These are phyloP conservation scores for Fraxinus albicans DNA, from an alignment of 305 asterid genomes.

Conservation along the genomic window DNA sequence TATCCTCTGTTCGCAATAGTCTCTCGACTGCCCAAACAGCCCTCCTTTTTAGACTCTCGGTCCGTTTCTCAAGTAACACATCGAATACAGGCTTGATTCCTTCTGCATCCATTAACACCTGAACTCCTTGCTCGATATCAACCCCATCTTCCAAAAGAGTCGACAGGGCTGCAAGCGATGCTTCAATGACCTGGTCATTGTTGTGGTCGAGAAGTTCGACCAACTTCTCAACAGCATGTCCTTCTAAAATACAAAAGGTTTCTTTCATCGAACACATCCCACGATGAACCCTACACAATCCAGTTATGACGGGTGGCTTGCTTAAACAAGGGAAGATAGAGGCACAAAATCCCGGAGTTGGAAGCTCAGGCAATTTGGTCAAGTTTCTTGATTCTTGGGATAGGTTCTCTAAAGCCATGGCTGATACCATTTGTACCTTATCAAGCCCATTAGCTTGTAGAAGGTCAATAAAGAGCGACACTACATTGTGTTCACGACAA, in stretches of 20 bases:
- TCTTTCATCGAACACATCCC: slow-evolving; percentile 77
- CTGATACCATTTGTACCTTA: slow-evolving; percentile 86
- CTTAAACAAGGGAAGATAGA: slow-evolving; percentile 72
- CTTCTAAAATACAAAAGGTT: slow-evolving; percentile 79
- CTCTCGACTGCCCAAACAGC: slow-evolving; percentile 95
- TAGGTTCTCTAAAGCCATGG: slow-evolving; percentile 84
- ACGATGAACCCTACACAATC: slow-evolving; percentile 67
- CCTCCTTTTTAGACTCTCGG: slow-evolving; percentile 64
- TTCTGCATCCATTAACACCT: slow-evolving; percentile 61
- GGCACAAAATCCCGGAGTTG: slow-evolving; percentile 55
- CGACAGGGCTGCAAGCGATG: slow-evolving; percentile 87
- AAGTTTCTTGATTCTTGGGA: slow-evolving; percentile 71
- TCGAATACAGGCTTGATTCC: slow-evolving; percentile 75
- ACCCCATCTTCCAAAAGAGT: slow-evolving; percentile 85
- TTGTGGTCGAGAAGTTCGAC: slow-evolving; percentile 85
- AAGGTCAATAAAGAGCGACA: slow-evolving; percentile 69
- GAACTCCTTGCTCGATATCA: slow-evolving; percentile 69
- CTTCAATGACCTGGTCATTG: slow-evolving; percentile 81
- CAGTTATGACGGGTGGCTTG: slow-evolving; percentile 59
- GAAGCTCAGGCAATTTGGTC: slow-evolving; percentile 61
- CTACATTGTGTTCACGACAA: slow-evolving; percentile 61
- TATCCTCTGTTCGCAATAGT: slow-evolving; percentile 60
- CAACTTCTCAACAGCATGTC: slow-evolving; percentile 75
- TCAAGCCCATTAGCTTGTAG: slow-evolving; percentile 80
- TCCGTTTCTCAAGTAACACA: slow-evolving; percentile 72